Base-by-base conservation (phyloP, 805 yeast species). In the Diddensiella caesifluorescens region DNA sequence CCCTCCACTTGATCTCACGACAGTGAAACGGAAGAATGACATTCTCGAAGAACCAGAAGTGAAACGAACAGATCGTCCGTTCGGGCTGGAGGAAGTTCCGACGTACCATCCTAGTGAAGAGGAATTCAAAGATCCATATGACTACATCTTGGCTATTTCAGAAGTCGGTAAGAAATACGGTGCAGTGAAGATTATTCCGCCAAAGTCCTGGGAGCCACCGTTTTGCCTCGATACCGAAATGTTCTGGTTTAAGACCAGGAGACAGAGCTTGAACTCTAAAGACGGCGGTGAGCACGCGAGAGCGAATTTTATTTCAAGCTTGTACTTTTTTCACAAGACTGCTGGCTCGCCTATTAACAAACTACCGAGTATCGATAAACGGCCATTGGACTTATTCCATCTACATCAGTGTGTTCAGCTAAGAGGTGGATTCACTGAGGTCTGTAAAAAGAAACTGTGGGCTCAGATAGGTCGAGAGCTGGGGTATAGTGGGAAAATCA, bases 391-490 rank as follows among this genome's bases (percentile, higher is more conserved):
- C 60, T 63, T 84, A 26, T 83, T 69, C 58, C 67, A 75, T 31
- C 60, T 84, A 29, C 71, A 74, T 50, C 64, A 71, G 28, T 68
- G 76, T 10, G 92, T 85, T 1, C 64, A 71, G 15, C 56, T 73
- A 13, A 66, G 82, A 46, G 92, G 92, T 15, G 94, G 94, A 0
- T 79, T 69, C 55, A 67, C 69, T 7, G 68, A 62, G 7, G 88
- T 85, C n/a, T 74, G 82, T 35, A 60, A 70, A 42, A 73, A 72
- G 42, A 82, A 83, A 53, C 66, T 76, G 35, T 86, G 95, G 95
- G 87, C 87, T 1, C 87, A 83, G 54, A 73, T 86, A 6, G 90
- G 90, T 10, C 68, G 88, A 41, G 95, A 84, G 52, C 63, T 86
- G 38, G 94, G 95, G 0, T 83, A 79, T 56, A 72, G 77, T 23